These are phyloP conservation scores for Fusarium fujikuroi DNA, from an alignment of 2,329 filamentous ascomycete species.

Conservation along the genomic window DNA sequence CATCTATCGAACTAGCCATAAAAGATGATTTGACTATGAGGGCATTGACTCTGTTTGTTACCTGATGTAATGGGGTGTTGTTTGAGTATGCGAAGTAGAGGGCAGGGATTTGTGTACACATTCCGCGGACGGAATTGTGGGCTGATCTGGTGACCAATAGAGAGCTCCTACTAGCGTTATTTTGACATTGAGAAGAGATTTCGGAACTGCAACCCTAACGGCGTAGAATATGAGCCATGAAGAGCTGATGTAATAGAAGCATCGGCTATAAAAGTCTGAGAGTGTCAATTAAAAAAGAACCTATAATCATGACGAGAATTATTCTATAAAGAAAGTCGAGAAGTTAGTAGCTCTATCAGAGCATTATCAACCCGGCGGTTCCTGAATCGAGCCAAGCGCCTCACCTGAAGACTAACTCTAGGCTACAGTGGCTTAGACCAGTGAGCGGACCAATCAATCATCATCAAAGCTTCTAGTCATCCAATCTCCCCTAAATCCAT, in stretches of 20 bases:
- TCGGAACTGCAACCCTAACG: too few relatives aligned
- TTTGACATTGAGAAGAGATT: too few relatives aligned
- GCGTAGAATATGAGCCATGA: too few relatives aligned
- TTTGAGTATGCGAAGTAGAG: rapidly evolving
- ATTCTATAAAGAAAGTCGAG: rapidly evolving
- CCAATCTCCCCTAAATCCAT: neutral
- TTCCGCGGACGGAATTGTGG: neutral
- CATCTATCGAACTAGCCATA: too few relatives aligned
- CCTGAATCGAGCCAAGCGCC: neutral
- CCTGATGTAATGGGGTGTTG: too few relatives aligned
- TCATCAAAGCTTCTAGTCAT: neutral
- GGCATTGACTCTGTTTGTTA: too few relatives aligned
- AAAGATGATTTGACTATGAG: too few relatives aligned
- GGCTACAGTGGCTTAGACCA: neutral
- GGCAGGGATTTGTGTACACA: neutral
- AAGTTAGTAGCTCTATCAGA: neutral
- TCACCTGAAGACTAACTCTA: neutral
- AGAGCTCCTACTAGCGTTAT: neutral
- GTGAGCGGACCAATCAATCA: neutral
- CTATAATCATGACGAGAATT: too few relatives aligned
- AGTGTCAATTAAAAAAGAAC: too few relatives aligned
- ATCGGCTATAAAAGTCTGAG: too few relatives aligned
- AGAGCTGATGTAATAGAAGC: too few relatives aligned
- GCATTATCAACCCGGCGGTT: neutral
- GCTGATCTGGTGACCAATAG: rapidly evolving